Evolutionary conservation across 2,329 filamentous ascomycete species (phyloP).

Genomic region (Fusarium sp.): DNA sequence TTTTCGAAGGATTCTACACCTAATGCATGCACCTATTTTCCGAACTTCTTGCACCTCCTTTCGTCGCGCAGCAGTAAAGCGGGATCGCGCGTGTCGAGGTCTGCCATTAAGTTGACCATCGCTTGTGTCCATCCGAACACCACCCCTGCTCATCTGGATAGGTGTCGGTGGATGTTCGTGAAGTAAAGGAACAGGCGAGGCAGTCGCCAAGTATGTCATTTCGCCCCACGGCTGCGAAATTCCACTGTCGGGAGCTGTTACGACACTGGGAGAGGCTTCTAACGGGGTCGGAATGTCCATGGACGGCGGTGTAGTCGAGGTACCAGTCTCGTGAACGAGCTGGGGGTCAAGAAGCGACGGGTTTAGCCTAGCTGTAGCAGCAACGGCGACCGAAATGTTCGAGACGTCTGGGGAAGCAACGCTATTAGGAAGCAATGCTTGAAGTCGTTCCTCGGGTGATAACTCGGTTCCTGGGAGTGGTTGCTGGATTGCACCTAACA

Average conservation of each 20-base stretch:
- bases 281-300: slow-evolving; percentile 34
- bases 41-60: slow-evolving; percentile 73
- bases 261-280: slow-evolving; percentile 36
- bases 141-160: slow-evolving; percentile 53
- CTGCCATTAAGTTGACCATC: slow-evolving; percentile 56
- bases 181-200: slow-evolving; percentile 45
- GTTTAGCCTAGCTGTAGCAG: slow-evolving; percentile 64
- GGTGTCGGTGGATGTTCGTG: slow-evolving; percentile 45
- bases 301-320: slow-evolving; percentile 45
- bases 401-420: slow-evolving; percentile 55
- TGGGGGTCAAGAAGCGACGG: slow-evolving; percentile 65
- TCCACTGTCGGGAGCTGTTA: slow-evolving; percentile 37
- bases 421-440: slow-evolving; percentile 54
- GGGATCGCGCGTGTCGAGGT: slow-evolving; percentile 63
- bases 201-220: slow-evolving; percentile 58
- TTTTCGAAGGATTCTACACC: slow-evolving; percentile 72
- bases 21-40: slow-evolving; percentile 71
- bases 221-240: slow-evolving; percentile 61
- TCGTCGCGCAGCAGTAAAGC: slow-evolving; percentile 66
- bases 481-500: slow-evolving; percentile 32
- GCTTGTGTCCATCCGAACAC: slow-evolving; percentile 62
- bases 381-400: slow-evolving; percentile 65
- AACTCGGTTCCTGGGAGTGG: slow-evolving; percentile 47
- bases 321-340: slow-evolving; percentile 47
- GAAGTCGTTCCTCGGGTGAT: slow-evolving; percentile 61